These are phyloP conservation scores for Solanum hybrid DNA, from an alignment of 305 asterid species.

Conservation along the genomic window DNA sequence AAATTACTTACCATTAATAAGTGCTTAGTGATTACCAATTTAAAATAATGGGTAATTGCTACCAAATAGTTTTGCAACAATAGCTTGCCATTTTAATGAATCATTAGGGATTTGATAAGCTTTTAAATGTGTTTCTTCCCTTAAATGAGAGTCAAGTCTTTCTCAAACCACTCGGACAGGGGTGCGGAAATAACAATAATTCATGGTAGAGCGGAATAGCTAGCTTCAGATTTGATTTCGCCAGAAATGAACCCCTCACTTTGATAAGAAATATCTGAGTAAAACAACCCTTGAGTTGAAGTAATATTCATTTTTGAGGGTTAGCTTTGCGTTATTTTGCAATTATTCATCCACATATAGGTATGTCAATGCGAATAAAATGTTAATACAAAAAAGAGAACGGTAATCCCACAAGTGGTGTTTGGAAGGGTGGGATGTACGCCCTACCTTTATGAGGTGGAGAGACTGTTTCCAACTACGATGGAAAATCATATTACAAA, in stretches of 20 bases:
- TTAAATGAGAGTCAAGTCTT: not conserved
- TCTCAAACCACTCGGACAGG: not conserved
- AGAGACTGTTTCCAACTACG: not conserved
- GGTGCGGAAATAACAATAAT: not conserved
- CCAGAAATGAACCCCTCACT: not conserved
- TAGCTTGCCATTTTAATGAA: not conserved
- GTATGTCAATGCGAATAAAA: not conserved
- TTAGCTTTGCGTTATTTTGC: not conserved
- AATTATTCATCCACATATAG: not conserved
- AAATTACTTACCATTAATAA: not conserved
- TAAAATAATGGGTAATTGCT: not conserved
- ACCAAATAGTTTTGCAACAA: not conserved
- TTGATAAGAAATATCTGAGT: not conserved
- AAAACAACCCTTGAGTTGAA: not conserved
- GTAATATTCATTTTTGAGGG: not conserved
- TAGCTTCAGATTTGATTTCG: not conserved
- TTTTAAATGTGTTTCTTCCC: not conserved
- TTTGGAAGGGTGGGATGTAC: not conserved
- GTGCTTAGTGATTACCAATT: not conserved
- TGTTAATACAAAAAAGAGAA: not conserved
- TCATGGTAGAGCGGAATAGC: not conserved
- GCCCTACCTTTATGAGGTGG: not conserved
- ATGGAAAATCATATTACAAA: not conserved
- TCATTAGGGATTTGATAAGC: not conserved
- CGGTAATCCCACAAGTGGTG: not conserved